phyloP scores from a whole-genome alignment of 2,329 filamentous ascomycete genomes.

The Aspergillus sp. region DNA sequence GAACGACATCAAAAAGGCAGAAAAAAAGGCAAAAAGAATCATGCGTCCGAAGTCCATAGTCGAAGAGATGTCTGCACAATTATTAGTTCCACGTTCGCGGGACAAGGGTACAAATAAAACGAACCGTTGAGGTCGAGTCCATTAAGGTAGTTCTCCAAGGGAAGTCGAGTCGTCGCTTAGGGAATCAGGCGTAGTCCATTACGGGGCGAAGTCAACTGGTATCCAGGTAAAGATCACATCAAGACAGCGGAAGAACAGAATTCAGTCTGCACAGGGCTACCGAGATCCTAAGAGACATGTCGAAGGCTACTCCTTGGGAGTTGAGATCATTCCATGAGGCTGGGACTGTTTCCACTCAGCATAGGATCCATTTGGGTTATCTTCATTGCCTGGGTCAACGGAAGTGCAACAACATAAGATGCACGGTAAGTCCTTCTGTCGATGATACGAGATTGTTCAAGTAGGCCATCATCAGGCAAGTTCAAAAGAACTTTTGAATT shows the following conservation, averaged over 20 bases:
- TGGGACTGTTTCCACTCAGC: slow-evolving; percentile 11
- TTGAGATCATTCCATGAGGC: neutral
- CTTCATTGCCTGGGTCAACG: slow-evolving; percentile 1
- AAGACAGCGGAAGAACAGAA: neutral
- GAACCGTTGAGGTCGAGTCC: neutral
- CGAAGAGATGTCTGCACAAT: neutral
- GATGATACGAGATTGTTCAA: neutral
- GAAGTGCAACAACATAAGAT: slow-evolving; percentile 14
- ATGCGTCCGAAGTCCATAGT: slow-evolving; percentile 20
- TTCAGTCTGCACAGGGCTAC: neutral
- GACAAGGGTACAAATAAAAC: neutral
- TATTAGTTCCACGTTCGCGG: neutral
- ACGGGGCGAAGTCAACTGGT: neutral
- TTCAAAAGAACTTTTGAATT: slow-evolving; percentile 3
- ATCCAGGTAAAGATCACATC: neutral
- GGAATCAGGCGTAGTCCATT: slow-evolving; percentile 7
- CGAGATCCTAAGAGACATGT: slow-evolving; percentile 1
- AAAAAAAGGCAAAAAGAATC: slow-evolving; percentile 12
- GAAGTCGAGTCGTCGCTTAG: neutral
- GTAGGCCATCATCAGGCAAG: neutral
- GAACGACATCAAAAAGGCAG: slow-evolving; percentile 11
- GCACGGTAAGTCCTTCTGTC: slow-evolving; percentile 1
- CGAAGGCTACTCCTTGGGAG: neutral
- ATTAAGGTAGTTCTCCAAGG: neutral
- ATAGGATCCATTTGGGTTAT: slow-evolving; percentile 1